Evolutionary conservation across 371 early-diverging fungal species (phyloP).

Genomic region (Basidiobolus meristosporus): DNA sequence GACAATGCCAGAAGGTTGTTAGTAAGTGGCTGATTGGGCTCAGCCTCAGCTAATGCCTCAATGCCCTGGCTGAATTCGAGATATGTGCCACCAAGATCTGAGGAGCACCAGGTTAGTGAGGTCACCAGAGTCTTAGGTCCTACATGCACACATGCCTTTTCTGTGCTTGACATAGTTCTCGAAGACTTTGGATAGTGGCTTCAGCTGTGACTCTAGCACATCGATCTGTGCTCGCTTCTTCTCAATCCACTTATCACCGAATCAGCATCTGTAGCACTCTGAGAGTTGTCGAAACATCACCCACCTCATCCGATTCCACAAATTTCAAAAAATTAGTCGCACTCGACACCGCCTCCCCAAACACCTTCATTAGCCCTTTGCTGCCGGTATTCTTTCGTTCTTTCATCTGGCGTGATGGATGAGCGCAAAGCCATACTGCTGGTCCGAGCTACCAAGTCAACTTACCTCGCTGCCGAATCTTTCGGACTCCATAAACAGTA

Average conservation of each 20-base stretch:
- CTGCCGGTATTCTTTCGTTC: slow-evolving; percentile 19
- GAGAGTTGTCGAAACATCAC: too few species aligned
- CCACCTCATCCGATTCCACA: slow-evolving; percentile 23
- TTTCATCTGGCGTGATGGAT: slow-evolving; percentile 8
- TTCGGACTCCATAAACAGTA: slow-evolving; percentile 76
- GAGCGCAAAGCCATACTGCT: neutral
- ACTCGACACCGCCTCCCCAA: slow-evolving; percentile 22
- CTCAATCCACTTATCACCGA: slow-evolving; percentile 71
- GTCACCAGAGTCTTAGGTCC: too few species aligned
- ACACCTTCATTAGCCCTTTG: slow-evolving; percentile 27
- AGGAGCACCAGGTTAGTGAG: too few species aligned
- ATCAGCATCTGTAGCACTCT: too few species aligned
- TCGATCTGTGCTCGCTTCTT: slow-evolving; percentile 57
- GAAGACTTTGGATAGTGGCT: slow-evolving; percentile 54
- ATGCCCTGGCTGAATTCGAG: too few species aligned
- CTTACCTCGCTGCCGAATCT: slow-evolving; percentile 48
- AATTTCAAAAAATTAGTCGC: slow-evolving; percentile 22
- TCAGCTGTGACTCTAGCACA: slow-evolving; percentile 66
- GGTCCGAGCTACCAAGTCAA: neutral
- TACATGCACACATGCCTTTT: too few species aligned
- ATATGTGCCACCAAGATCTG: too few species aligned
- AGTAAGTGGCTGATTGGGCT: too few species aligned
- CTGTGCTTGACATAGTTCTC: slow-evolving; percentile 66
- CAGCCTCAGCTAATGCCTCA: too few species aligned
- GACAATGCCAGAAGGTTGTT: too few species aligned